Evolutionary conservation across 2,329 filamentous ascomycete genomes (phyloP).

Genomic region (Atkinsonella hypoxylon): DNA sequence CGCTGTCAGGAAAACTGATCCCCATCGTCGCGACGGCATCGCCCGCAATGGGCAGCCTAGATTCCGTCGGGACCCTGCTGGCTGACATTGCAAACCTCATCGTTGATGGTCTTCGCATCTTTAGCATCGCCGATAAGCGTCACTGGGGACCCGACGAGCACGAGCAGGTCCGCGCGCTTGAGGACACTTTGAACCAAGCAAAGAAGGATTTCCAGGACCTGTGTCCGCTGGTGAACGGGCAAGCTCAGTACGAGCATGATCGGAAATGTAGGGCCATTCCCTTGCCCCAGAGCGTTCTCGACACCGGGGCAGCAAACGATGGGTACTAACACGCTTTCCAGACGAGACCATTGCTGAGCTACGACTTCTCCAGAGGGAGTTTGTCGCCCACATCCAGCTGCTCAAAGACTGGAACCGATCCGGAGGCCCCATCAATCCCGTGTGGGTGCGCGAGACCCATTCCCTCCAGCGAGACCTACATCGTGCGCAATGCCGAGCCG

Average conservation of each 20-base stretch:
- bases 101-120: slow-evolving; percentile 39
- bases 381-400: slow-evolving; percentile 34
- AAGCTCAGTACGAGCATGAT: slow-evolving; percentile 46
- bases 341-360: slow-evolving; percentile 42
- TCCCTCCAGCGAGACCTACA: slow-evolving; percentile 39
- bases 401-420: slow-evolving; percentile 43
- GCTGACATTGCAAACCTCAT: slow-evolving; percentile 44
- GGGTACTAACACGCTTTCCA: slow-evolving; percentile 15
- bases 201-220: slow-evolving; percentile 50
- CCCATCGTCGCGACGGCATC: not conserved
- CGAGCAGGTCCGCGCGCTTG: slow-evolving; percentile 43
- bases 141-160: slow-evolving; percentile 48
- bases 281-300: slow-evolving; percentile 10
- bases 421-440: slow-evolving; percentile 42
- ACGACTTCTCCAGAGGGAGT: slow-evolving; percentile 29
- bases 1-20: not conserved
- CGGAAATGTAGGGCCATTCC: slow-evolving; percentile 37
- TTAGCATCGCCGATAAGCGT: slow-evolving; percentile 45
- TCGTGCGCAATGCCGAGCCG: slow-evolving; percentile 45
- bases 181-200: slow-evolving; percentile 44
- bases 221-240: slow-evolving; percentile 40
- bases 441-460: slow-evolving; percentile 43
- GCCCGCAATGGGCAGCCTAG: slow-evolving; percentile 26
- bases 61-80: slow-evolving; percentile 46
- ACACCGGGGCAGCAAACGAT: not conserved